phyloP scores from a whole-genome alignment of 345 rosid genomes.

The Firmiana major region DNA sequence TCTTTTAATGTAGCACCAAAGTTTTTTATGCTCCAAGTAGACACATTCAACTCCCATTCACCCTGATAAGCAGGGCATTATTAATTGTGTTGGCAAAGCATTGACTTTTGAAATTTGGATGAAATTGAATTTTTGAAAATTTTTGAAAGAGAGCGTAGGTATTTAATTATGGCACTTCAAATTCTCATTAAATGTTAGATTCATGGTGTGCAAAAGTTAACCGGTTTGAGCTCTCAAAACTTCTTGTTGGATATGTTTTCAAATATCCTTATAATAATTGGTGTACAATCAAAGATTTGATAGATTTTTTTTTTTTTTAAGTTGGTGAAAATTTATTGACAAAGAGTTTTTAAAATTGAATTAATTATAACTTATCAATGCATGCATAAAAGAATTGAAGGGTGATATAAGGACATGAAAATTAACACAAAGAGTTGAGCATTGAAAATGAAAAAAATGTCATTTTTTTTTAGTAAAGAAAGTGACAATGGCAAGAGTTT shows the following conservation, averaged over 20 bases:
- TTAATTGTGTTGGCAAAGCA: neutral
- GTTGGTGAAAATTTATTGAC: no score
- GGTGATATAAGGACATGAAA: no score
- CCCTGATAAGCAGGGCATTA: neutral
- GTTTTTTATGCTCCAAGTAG: neutral
- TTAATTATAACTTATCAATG: no score
- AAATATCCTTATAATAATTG: neutral
- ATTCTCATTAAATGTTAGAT: neutral
- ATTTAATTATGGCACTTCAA: neutral
- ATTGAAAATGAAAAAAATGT: neutral
- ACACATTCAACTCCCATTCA: neutral
- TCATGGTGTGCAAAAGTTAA: neutral
- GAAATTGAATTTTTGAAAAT: neutral
- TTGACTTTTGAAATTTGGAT: neutral
- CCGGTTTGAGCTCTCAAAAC: neutral
- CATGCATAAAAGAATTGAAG: no score
- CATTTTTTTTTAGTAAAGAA: neutral
- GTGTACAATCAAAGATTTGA: neutral
- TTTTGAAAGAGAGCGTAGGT: neutral
- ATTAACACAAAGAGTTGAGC: neutral
- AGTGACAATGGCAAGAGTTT: neutral
- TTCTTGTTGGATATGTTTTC: neutral
- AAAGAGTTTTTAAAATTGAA: no score
- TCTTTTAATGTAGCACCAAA: conserved; percentile 8
- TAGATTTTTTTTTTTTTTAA: neutral